Evolutionary conservation across 257 asterid species (phyloP).

Genomic region (Solanum bulbocastanum): DNA sequence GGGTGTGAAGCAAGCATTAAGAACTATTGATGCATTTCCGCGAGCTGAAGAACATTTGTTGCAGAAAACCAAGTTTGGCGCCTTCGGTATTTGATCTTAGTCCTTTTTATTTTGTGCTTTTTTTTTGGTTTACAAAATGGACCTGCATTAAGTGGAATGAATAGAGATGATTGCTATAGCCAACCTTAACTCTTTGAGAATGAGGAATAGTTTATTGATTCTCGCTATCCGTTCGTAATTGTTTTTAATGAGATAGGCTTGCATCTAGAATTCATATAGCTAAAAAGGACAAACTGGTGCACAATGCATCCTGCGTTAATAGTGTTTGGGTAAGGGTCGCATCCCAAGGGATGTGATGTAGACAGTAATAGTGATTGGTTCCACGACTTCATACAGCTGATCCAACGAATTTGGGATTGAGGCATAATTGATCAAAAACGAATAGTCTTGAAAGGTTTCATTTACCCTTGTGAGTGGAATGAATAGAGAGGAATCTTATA

Average conservation of each 20-base stretch:
- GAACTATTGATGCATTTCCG: conserved; percentile 83
- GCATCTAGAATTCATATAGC: neutral
- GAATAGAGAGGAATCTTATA: neutral
- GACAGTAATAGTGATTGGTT: neutral
- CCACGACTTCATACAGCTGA: neutral
- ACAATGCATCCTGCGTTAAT: neutral
- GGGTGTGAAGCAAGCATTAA: conserved; percentile 78
- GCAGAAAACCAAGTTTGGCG: conserved; percentile 88
- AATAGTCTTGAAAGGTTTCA: neutral
- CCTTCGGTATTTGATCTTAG: conserved; percentile 43
- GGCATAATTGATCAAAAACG: neutral
- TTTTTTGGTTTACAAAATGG: neutral
- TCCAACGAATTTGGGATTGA: neutral
- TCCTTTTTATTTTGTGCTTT: neutral
- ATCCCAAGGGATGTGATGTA: neutral
- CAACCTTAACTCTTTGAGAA: neutral
- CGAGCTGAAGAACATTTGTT: conserved; percentile 91
- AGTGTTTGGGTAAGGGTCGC: neutral
- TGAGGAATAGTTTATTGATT: neutral
- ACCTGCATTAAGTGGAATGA: neutral
- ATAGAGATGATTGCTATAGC: neutral
- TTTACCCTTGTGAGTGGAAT: neutral
- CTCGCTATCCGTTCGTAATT: neutral
- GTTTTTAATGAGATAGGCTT: neutral
- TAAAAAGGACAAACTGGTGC: neutral